Conservation (phyloP, 805 yeast species). For the Cyberlindnera nakhonratchasimensis region DNA sequence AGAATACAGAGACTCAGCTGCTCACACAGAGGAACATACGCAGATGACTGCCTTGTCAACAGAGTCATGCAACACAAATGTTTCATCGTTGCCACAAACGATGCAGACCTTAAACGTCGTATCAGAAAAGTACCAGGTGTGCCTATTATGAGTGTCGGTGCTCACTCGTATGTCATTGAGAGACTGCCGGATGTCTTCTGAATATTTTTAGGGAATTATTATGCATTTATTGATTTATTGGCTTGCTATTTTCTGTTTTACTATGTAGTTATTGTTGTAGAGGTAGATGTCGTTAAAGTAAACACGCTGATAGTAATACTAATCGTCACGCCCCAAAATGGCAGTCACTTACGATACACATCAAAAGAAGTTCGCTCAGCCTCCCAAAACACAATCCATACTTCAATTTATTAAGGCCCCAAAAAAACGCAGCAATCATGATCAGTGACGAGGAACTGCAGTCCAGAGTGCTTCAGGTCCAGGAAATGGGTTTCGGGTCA, state of each 20-base stretch:
- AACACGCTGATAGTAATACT: background rate
- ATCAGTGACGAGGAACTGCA: slow-evolving; percentile 1
- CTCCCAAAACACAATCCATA: background rate
- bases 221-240: no score
- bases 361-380: no score
- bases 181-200: slow-evolving; percentile 91
- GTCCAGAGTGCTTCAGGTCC: slow-evolving; percentile 1
- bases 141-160: slow-evolving; percentile 95
- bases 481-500: slow-evolving; percentile 3
- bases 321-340: background rate
- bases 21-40: slow-evolving; percentile 93
- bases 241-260: no score
- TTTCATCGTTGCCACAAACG: slow-evolving; percentile 95
- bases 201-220: no score
- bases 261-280: no score
- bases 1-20: slow-evolving; percentile 84
- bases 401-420: background rate
- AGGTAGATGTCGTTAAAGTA: no score
- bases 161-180: slow-evolving; percentile 87
- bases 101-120: slow-evolving; percentile 93
- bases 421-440: background rate
- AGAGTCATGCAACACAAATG: slow-evolving; percentile 96
- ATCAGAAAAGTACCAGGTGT: slow-evolving; percentile 96
- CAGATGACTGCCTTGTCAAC: slow-evolving; percentile 94
- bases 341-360: background rate